These are phyloP conservation scores for Elaeis oleifera DNA, from an alignment of 202 grass and related monocot species.

Conservation along the genomic window DNA sequence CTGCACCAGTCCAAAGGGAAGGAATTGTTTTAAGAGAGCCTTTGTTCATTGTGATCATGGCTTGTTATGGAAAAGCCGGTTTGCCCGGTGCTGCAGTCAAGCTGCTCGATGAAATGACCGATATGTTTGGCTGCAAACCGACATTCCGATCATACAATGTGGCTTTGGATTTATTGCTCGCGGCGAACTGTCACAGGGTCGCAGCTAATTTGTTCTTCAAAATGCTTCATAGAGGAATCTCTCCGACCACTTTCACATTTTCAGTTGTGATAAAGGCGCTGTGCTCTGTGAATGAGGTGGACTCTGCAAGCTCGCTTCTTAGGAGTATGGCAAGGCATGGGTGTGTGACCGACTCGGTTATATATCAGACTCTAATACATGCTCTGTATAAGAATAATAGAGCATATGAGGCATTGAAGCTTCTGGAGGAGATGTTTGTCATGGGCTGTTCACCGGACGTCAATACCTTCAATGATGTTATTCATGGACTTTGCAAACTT, in stretches of 20 bases:
- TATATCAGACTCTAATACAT: conserved; percentile 84
- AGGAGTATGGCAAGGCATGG: conserved; percentile 59
- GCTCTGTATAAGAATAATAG: conserved; percentile 36
- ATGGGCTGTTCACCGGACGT: conserved; percentile 59
- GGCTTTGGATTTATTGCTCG: conserved; percentile 43
- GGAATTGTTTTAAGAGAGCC: conserved; percentile 49
- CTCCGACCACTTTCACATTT: conserved; percentile 76
- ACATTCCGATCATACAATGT: conserved; percentile 71
- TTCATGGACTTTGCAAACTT: conserved; percentile 46
- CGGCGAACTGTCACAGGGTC: conserved; percentile 43
- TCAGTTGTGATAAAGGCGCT: conserved; percentile 41
- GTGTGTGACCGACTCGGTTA: conserved; percentile 56
- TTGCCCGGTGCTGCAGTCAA: conserved; percentile 46
- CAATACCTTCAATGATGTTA: conserved; percentile 65
- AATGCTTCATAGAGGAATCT: conserved; percentile 52
- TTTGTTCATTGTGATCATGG: conserved; percentile 38
- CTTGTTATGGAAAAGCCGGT: conserved; percentile 26
- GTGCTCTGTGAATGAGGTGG: conserved; percentile 46
- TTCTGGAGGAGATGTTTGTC: conserved; percentile 89
- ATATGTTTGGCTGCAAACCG: conserved; percentile 32
- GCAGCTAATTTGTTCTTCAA: conserved; percentile 37
- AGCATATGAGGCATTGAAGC: conserved; percentile 45
- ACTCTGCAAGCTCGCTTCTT: conserved; percentile 49
- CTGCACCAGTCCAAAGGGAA: conserved; percentile 31
- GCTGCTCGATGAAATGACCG: conserved; percentile 76